These are phyloP conservation scores for Reutealis trisperma DNA, from an alignment of 345 rosid genomes.

Conservation along the genomic window DNA sequence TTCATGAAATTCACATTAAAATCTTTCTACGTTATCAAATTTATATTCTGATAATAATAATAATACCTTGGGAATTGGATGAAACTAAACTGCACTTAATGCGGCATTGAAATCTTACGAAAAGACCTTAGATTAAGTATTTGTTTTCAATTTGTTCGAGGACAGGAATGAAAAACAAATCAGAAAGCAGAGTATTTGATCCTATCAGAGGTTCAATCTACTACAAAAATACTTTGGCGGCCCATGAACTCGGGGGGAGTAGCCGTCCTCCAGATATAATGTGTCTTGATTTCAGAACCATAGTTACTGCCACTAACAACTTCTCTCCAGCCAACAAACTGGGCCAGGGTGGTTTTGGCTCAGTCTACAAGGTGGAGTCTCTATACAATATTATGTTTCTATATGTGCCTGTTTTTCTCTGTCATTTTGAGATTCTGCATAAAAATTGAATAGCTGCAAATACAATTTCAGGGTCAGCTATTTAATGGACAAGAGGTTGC, in stretches of 20 bases:
- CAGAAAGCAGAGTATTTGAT: background rate
- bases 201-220: background rate
- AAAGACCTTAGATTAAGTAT: background rate
- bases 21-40: background rate
- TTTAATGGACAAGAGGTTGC: constrained; percentile 66
- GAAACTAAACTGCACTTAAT: background rate
- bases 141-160: background rate
- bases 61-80: background rate
- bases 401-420: background rate
- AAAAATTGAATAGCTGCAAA: background rate
- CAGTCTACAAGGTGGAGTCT: constrained; percentile 37
- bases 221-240: background rate
- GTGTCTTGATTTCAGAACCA: background rate
- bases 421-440: background rate
- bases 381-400: background rate
- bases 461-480: constrained; percentile 56
- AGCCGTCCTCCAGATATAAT: background rate
- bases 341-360: constrained; percentile 37
- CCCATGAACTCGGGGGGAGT: background rate
- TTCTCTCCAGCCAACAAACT: constrained; percentile 31
- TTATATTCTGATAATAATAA: too few relatives aligned
- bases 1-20: too few relatives aligned
- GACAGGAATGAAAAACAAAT: background rate
- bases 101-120: background rate
- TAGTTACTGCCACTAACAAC: constrained; percentile 31